These are phyloP conservation scores for Pseudozyma hubeiensis DNA, from an alignment of 1,284 basidiomycete genomes.

Conservation along the genomic window DNA sequence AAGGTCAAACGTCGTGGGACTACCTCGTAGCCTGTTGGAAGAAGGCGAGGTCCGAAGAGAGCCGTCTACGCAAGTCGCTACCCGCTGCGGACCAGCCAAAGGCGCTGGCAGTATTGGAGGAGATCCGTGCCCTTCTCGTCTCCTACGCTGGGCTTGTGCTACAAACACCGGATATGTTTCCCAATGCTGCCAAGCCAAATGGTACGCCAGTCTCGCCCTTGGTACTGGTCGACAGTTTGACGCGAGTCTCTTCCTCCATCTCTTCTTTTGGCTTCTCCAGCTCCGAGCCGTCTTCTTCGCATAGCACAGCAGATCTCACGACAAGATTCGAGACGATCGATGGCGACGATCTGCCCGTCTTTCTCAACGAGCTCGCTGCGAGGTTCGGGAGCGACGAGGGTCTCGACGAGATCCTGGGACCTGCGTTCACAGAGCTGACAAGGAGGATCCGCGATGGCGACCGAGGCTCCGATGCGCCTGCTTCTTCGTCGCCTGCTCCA, in stretches of 20 bases:
- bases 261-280: constrained; percentile 52
- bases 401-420: constrained; percentile 71
- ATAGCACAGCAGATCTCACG: constrained; percentile 26
- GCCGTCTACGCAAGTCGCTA: constrained; percentile 69
- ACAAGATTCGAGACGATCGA: constrained; percentile 64
- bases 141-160: constrained; percentile 90
- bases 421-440: constrained; percentile 63
- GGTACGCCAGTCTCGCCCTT: constrained; percentile 71
- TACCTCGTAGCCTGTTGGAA: constrained; percentile 94
- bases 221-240: constrained; percentile 73
- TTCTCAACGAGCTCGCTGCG: constrained; percentile 71
- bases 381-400: constrained; percentile 69
- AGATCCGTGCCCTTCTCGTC: constrained; percentile 74
- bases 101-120: constrained; percentile 35
- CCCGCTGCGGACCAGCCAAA: constrained; percentile 77
- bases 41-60: constrained; percentile 53
- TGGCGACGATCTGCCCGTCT: constrained; percentile 69
- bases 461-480: constrained; percentile 24
- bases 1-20: constrained; percentile 85
- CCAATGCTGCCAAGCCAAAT: constrained; percentile 68
- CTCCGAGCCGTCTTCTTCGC: constrained; percentile 20
- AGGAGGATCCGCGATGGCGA: constrained; percentile 58
- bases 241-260: constrained; percentile 66
- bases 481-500: constrained; percentile 2
- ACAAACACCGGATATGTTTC: constrained; percentile 92